A percentile compares a stretch with the other conserved stretches of the same genome.
phyloP scores from a whole-genome alignment of 169 alveolate species.

The Condylostoma magnum region DNA sequence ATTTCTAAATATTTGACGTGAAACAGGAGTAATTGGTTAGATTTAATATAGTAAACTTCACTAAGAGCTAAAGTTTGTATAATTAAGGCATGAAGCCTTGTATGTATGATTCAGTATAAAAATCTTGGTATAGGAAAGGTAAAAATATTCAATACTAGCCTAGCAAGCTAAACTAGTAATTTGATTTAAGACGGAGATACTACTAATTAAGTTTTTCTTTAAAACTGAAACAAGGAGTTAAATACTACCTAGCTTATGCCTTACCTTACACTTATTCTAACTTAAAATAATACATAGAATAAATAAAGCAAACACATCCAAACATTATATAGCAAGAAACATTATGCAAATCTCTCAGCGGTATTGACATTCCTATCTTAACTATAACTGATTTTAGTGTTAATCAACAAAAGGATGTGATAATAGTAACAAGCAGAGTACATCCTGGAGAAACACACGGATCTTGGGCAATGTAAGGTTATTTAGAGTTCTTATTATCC shows the following conservation, averaged over 20 bases:
- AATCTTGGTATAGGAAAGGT: conserved; percentile 26
- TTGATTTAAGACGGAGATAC: not conserved
- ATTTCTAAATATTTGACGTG: conserved; percentile 66
- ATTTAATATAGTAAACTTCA: conserved; percentile 18
- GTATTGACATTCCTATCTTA: conserved; percentile 5
- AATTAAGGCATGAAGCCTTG: conserved; percentile 20
- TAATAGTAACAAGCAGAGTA: conserved; percentile 69
- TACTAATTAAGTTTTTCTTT: conserved; percentile 1
- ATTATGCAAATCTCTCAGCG: conserved; percentile 10
- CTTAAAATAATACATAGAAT: not conserved
- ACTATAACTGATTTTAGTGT: conserved; percentile 10
- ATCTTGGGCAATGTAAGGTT: conserved; percentile 46
- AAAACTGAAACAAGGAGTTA: not conserved
- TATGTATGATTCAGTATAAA: not conserved
- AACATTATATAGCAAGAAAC: conserved; percentile 10
- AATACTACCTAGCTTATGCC: not conserved
- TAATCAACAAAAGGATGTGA: conserved; percentile 27
- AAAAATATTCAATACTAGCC: conserved; percentile 6
- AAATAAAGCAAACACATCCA: not conserved
- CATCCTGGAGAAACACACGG: conserved; percentile 92
- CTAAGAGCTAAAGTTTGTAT: not conserved
- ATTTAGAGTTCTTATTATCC: not conserved
- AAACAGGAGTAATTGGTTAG: not conserved
- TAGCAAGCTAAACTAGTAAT: not conserved
- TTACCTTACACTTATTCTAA: conserved; percentile 19